These are phyloP conservation scores for Colletotrichum kahawae DNA, from an alignment of 2,329 filamentous ascomycete genomes.

Conservation along the genomic window DNA sequence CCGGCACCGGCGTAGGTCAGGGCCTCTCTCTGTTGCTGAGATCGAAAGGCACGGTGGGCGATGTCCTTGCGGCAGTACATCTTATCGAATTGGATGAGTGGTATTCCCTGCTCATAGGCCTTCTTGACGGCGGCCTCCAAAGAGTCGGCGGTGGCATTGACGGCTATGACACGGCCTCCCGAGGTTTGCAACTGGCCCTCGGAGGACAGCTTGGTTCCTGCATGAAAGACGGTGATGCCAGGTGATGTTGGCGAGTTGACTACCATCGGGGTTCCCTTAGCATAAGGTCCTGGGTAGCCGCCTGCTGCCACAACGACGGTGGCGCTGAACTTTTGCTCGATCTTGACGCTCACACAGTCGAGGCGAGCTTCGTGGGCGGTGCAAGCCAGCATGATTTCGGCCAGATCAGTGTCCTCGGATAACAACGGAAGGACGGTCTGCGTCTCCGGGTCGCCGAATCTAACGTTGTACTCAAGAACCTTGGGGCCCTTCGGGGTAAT, in stretches of 20 bases:
- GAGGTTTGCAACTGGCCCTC: conserved; percentile 68
- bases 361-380: conserved; percentile 66
- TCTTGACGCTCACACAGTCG: conserved; percentile 65
- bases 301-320: conserved; percentile 87
- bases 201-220: conserved; percentile 69
- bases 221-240: conserved; percentile 80
- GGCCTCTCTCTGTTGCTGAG: conserved; percentile 46
- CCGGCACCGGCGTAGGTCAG: conserved; percentile 94
- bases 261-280: conserved; percentile 67
- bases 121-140: conserved; percentile 79
- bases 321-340: conserved; percentile 71
- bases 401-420: conserved; percentile 77
- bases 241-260: conserved; percentile 38
- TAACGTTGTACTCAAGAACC: conserved; percentile 87
- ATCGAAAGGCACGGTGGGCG: conserved; percentile 73
- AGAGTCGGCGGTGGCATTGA: conserved; percentile 70
- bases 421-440: conserved; percentile 81
- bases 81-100: conserved; percentile 75
- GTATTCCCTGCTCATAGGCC: conserved; percentile 75
- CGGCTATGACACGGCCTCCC: conserved; percentile 85
- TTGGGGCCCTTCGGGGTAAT: conserved; percentile 78
- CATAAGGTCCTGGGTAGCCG: conserved; percentile 82
- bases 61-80: conserved; percentile 91
- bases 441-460: conserved; percentile 88
- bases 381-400: conserved; percentile 83